Evolutionary conservation across 148 eudicot species (phyloP), one percentile per base, ranked within the genome.

Genomic region (Fagopyrum tataricum): DNA sequence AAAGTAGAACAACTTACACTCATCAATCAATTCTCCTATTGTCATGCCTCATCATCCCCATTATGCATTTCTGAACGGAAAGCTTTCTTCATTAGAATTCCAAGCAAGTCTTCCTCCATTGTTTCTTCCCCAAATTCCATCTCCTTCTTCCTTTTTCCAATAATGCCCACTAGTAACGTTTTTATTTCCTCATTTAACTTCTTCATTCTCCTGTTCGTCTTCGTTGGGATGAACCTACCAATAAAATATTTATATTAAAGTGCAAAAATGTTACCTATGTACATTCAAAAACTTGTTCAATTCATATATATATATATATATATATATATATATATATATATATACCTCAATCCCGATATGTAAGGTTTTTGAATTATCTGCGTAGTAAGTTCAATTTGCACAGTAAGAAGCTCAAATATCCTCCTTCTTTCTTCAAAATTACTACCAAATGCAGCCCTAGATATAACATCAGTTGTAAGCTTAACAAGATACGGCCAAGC

Each of bases 391-490:
- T 68, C 74, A 4, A 44, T 67, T 23, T 76, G 79, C 7, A 62
- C 68, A 3, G 44, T 24, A 8, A 73, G 61, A 24, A 76, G 79
- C 10, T 80, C 74, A 21, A 80, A 76, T n/a, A 80, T 69, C 40
- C 40, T 69, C 56, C 53, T 67, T 68, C 82, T 79, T 12, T 80
- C 77, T 1, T 78, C 44, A 70, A 31, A 76, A 15, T 51, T 37
- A 31, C 79, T 76, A 15, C 80, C 75, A 69, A 80, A 80, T 21
- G 80, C 83, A 3, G 83, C 83, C 58, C 79, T 44, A 40, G 83
- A 73, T 21, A 80, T 80, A 4, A 18, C 74, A 52, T 80, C 83
- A 14, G 58, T 77, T 5, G 80, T 47, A n/a, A 80, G 31, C 12
- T 48, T 73, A 17, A 17, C 26, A 17, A 80, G 31, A 61, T 49